These are phyloP conservation scores for Leccinum insolens DNA, from an alignment of 1,284 basidiomycete species.

Conservation along the genomic window DNA sequence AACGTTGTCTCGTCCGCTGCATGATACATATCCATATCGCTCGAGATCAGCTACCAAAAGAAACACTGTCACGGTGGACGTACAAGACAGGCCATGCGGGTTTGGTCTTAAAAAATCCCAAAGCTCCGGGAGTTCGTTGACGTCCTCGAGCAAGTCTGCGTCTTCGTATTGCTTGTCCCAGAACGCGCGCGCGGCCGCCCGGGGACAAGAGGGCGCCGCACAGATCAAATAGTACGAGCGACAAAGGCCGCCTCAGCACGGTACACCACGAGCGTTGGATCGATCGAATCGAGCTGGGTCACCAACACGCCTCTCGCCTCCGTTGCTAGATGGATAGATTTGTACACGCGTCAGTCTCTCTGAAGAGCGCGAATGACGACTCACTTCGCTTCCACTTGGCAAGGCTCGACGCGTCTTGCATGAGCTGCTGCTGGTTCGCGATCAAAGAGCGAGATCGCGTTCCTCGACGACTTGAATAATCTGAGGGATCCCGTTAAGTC, in stretches of 20 bases:
- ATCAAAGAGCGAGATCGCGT: slow-evolving; percentile 62
- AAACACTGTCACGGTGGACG: too few species aligned
- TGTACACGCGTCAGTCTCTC: neutral
- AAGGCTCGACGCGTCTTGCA: slow-evolving; percentile 72
- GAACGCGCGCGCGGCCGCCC: slow-evolving; percentile 65
- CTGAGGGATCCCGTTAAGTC: slow-evolving; percentile 80
- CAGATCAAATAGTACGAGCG: slow-evolving; percentile 96
- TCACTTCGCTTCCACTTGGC: slow-evolving; percentile 93
- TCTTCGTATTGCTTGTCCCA: slow-evolving; percentile 96
- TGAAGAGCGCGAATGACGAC: slow-evolving; percentile 25
- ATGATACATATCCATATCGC: too few species aligned
- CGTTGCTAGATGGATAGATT: slow-evolving; percentile 52
- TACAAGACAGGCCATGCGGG: too few species aligned
- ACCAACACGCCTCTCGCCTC: slow-evolving; percentile 91
- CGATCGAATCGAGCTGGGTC: slow-evolving; percentile 96
- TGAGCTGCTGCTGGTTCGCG: slow-evolving; percentile 54
- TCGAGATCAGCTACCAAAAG: too few species aligned
- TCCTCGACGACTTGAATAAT: slow-evolving; percentile 66
- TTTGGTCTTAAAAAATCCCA: slow-evolving; percentile 48
- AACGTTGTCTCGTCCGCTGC: too few species aligned
- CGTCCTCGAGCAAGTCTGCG: slow-evolving; percentile 83
- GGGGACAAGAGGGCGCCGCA: slow-evolving; percentile 86
- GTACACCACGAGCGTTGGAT: slow-evolving; percentile 95
- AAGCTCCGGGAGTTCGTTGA: slow-evolving; percentile 89
- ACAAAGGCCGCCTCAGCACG: slow-evolving; percentile 98